phyloP scores from a whole-genome alignment of 2,329 filamentous ascomycete genomes.

The Talaromyces islandicus region DNA sequence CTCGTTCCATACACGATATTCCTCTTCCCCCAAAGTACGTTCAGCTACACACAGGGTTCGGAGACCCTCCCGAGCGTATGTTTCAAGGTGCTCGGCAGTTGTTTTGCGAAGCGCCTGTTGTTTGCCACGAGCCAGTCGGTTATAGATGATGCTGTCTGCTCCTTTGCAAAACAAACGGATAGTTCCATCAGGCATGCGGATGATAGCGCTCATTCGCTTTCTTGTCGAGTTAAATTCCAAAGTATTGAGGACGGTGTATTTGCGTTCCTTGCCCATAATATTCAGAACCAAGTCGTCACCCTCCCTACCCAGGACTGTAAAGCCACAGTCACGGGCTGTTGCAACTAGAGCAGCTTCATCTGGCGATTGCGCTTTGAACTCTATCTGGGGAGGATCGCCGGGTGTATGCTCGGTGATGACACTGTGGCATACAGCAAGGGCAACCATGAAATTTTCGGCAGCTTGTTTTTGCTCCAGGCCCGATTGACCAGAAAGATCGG shows the following conservation, averaged over 20 bases:
- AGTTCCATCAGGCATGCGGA: slow-evolving; percentile 83
- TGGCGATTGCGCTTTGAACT: slow-evolving; percentile 95
- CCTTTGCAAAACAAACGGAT: slow-evolving; percentile 96
- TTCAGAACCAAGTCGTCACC: slow-evolving; percentile 80
- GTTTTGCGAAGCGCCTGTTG: slow-evolving; percentile 74
- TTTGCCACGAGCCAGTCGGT: slow-evolving; percentile 75
- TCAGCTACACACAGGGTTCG: slow-evolving; percentile 92
- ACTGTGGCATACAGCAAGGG: slow-evolving; percentile 90
- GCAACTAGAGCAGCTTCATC: slow-evolving; percentile 93
- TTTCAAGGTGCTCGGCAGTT: slow-evolving; percentile 90
- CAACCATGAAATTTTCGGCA: slow-evolving; percentile 88
- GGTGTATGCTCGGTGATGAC: slow-evolving; percentile 87
- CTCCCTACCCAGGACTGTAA: slow-evolving; percentile 78
- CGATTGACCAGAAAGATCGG: slow-evolving; percentile 71
- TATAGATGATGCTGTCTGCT: slow-evolving; percentile 95
- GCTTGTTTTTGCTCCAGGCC: slow-evolving; percentile 68
- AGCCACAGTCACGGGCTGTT: slow-evolving; percentile 91
- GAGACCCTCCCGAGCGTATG: slow-evolving; percentile 93
- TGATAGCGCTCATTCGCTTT: slow-evolving; percentile 96
- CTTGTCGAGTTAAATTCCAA: slow-evolving; percentile 96
- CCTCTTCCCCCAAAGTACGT: slow-evolving; percentile 69
- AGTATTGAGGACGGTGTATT: slow-evolving; percentile 85
- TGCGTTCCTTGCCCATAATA: slow-evolving; percentile 75
- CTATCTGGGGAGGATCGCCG: slow-evolving; percentile 83
- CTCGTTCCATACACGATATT: slow-evolving; percentile 78